phyloP scores from a whole-genome alignment of 2,329 filamentous ascomycete species.

The Metarhizium guizhouense region DNA sequence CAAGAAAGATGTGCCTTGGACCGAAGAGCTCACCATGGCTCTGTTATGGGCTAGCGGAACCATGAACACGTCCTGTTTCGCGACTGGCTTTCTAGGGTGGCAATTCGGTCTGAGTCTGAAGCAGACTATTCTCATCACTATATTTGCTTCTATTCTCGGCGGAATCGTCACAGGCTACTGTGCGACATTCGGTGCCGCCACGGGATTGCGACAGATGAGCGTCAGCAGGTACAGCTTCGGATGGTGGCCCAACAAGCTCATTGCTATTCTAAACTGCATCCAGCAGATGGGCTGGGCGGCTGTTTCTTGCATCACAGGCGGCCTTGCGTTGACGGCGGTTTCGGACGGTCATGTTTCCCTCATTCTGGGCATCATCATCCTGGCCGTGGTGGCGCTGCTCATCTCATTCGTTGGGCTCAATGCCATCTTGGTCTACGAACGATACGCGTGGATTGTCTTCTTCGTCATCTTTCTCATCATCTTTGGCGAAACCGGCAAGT shows the following conservation, averaged over 20 bases:
- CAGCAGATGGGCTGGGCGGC: constrained; percentile 40
- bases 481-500: constrained; percentile 33
- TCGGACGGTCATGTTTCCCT: constrained; percentile 34
- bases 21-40: constrained; percentile 38
- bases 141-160: constrained; percentile 34
- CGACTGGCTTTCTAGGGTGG: constrained; percentile 41
- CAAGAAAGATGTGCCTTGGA: constrained; percentile 20
- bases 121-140: constrained; percentile 33
- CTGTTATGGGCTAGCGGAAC: constrained; percentile 42
- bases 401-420: constrained; percentile 44
- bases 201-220: constrained; percentile 41
- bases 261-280: constrained; percentile 31
- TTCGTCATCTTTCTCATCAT: constrained; percentile 40
- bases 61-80: constrained; percentile 42
- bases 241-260: constrained; percentile 41
- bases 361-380: constrained; percentile 43
- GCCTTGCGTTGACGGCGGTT: constrained; percentile 37
- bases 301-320: constrained; percentile 42
- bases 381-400: constrained; percentile 37
- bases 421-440: constrained; percentile 39
- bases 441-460: constrained; percentile 39
- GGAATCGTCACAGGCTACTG: constrained; percentile 30
- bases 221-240: constrained; percentile 40
- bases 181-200: constrained; percentile 40
- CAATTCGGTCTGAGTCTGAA: constrained; percentile 36